Evolutionary conservation across 1,284 basidiomycete species (phyloP).

Genomic region (Uromyces viciae-fabae): DNA sequence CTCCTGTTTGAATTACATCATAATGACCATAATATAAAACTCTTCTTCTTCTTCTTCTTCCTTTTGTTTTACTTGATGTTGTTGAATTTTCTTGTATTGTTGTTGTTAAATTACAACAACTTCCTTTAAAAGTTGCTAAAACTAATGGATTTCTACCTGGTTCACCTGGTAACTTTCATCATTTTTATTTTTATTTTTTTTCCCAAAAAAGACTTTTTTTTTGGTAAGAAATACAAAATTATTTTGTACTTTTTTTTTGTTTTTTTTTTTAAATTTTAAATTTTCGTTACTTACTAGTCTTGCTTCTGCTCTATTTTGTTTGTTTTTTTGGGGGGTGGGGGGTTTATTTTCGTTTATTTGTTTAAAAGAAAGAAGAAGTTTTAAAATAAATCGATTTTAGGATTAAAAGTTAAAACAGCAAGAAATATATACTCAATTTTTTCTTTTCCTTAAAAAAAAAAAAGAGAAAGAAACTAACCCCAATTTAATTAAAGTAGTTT

Average conservation of each 20-base stretch:
- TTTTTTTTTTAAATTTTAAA: too few species aligned
- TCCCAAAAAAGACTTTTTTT: too few species aligned
- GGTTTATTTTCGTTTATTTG: background rate
- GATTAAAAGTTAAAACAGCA: too few species aligned
- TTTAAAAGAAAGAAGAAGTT: background rate
- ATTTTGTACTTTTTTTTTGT: too few species aligned
- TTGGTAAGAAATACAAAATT: too few species aligned
- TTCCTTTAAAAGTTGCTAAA: slow-evolving; percentile 75
- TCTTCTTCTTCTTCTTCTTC: slow-evolving; percentile 61
- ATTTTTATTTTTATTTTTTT: slow-evolving; percentile 60
- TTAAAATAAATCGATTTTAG: too few species aligned
- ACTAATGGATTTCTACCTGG: slow-evolving; percentile 69
- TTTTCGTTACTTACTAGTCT: slow-evolving; percentile 63
- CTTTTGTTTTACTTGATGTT: slow-evolving; percentile 53
- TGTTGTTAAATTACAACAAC: too few species aligned
- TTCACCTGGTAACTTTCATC: slow-evolving; percentile 49
- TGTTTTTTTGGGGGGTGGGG: too few species aligned
- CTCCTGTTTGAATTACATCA: slow-evolving; percentile 75
- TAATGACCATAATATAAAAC: slow-evolving; percentile 93
- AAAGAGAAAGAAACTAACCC: slow-evolving; percentile 52
- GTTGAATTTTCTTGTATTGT: slow-evolving; percentile 47
- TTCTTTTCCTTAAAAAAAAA: background rate
- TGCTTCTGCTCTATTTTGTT: slow-evolving; percentile 63
- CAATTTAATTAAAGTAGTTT: slow-evolving; percentile 76
- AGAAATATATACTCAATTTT: background rate